Evolutionary conservation across 2,329 filamentous ascomycete species (phyloP).

Genomic region (Trichoderma cornu-damae): DNA sequence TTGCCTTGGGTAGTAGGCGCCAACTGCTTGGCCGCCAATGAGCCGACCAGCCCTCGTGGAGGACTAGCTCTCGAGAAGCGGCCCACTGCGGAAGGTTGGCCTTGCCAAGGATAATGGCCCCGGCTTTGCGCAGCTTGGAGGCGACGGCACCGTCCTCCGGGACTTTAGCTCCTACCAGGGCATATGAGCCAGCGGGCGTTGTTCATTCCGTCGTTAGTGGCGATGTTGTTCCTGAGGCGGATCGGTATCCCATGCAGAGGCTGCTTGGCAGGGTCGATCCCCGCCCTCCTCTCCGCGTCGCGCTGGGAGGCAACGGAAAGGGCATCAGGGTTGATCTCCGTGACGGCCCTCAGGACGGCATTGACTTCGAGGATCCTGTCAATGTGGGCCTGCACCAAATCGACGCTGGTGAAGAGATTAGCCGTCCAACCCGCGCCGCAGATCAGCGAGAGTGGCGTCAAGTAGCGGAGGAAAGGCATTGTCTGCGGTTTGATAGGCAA

Average conservation of each 20-base stretch:
- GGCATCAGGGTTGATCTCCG: conserved; percentile 37
- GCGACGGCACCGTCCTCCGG: conserved; percentile 41
- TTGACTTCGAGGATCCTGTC: conserved; percentile 28
- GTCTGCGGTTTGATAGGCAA: neutral
- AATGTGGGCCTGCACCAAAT: conserved; percentile 32
- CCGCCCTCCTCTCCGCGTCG: conserved; percentile 27
- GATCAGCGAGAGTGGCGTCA: conserved; percentile 24
- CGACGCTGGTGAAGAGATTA: conserved; percentile 34
- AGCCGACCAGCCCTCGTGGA: conserved; percentile 58
- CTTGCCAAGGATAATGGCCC: conserved; percentile 60
- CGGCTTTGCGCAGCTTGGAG: conserved; percentile 52
- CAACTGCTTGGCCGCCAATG: conserved; percentile 57
- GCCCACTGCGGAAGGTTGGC: conserved; percentile 60
- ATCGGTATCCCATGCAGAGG: conserved; percentile 61
- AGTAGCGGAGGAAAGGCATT: conserved; percentile 19
- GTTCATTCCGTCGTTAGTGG: conserved; percentile 57
- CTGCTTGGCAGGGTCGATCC: neutral
- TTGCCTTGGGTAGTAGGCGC: conserved; percentile 55
- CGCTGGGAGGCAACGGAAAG: conserved; percentile 34
- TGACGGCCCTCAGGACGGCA: conserved; percentile 24
- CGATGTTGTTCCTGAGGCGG: conserved; percentile 63
- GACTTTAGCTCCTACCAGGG: conserved; percentile 54
- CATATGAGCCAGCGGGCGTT: conserved; percentile 60
- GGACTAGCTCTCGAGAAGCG: conserved; percentile 50
- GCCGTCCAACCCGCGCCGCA: conserved; percentile 21